Evolutionary conservation across 148 eudicot species (phyloP), one percentile per base, ranked within the genome.

Genomic region (Vaccinium corymbosum): DNA sequence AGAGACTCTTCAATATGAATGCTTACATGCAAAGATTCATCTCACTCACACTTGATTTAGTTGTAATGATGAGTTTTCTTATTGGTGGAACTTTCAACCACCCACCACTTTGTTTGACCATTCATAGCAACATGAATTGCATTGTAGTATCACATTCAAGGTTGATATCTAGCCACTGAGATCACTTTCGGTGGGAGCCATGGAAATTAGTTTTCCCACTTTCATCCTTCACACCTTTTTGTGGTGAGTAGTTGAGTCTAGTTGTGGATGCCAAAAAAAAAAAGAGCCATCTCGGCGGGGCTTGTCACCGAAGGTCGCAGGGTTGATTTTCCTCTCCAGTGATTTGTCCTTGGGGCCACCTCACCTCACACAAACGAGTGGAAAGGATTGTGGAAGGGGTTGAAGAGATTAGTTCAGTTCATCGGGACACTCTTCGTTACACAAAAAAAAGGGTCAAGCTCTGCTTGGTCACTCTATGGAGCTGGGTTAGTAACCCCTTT

Each of bases 221-320:
- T 46, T 27, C 52, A 46, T 46, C 22, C 78, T 27, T 68, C 1
- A 38, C 56, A 74, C 35, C 70, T 81, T 86, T 90, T 90, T 86
- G 74, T 85, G 85, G 85, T 80, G 83, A 91, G 91, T 89, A 87
- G 89, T 89, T 86, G 85, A 80, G 77, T 48, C 71, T 22, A 75
- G 50, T 0, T n/a, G 52, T 56, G n/a, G 72, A 51, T 72, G 84
- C 68, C 46, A 22, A 16, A 15, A 64, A 64, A 42, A 61, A 53
- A 52, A 55, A 57, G 15, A 16, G 38, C 38, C 38, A 35, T 35
- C 38, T 35, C 38, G 3, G 38, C 38, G 38, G 38, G 38, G 38
- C 38, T 35, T 35, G 38, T 35, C 38, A 35, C 38, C 38, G 38
- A 35, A 35, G 38, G 38, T 35, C 38, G 38, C 38, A 35, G 38